Base-by-base conservation (phyloP, 2,329 filamentous ascomycete genomes). In the Rutstroemia sydowiana region DNA sequence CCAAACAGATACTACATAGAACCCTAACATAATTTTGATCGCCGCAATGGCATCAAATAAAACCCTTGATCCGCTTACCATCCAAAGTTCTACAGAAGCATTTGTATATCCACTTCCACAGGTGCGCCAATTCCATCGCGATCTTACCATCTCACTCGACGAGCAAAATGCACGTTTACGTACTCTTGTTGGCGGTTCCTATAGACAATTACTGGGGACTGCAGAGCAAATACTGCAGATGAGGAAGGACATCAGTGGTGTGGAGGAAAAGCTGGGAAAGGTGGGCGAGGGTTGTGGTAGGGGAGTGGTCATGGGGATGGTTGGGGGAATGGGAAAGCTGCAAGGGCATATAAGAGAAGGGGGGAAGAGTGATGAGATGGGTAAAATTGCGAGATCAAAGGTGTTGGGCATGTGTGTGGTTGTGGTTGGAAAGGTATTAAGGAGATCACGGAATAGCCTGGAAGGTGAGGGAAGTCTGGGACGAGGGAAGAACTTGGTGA, bases 141-240 rank as follows among this genome's bases (percentile, higher is more conserved):
- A 70, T 20, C 74, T 85, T 34, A 78, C 81, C 63, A 71, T 70
- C 9, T 73, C 77, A 58, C 75, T 82, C 59, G 81, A 84, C 57
- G 81, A 84, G 65, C 82, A 82, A 61, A 75, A 79, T 31, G 72
- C 72, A 45, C 79, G 80, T 30, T 72, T 85, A 63, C 79, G 81
- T 60, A 81, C 76, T 16, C 78, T 82, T 65, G 81, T 85, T 55
- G 81, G 81, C 59, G 75, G 72, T 53, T 82, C 78, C 63, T 97
- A 97, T 70, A 87, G 92, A 60, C 88, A 93, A 62, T 81, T 97
- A 8, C 81, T 97, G 23, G 88, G 88, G 48, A 96, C 92, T 0
- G 92, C 92, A 50, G 91, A 96, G 70, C 84, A 84, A n/a, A 97
- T 97, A 59, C 86, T 96, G 50, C 79, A 84, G 55, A 95, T 97